Percentiles rank a stretch among this genome's conserved stretches.
Evolutionary conservation across 2,329 filamentous ascomycete species (phyloP).

Genomic region (Elsinoe necatrix): DNA sequence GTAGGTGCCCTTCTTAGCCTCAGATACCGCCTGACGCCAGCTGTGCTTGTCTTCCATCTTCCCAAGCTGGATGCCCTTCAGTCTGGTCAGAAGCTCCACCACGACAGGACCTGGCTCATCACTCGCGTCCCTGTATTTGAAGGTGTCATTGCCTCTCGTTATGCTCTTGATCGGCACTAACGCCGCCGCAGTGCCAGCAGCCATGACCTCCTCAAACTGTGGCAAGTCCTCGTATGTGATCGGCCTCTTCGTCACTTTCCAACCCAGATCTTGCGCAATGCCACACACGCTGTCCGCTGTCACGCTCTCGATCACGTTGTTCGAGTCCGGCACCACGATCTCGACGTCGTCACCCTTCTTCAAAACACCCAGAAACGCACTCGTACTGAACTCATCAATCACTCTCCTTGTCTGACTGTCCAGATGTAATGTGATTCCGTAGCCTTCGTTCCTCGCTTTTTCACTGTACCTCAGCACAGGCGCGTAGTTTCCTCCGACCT

Average conservation of each 20-base stretch:
- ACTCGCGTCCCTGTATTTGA: conserved; percentile 37
- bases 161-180: conserved; percentile 25
- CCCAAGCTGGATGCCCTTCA: conserved; percentile 81
- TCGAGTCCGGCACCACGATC: conserved; percentile 28
- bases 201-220: conserved; percentile 24
- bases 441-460: conserved; percentile 28
- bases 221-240: conserved; percentile 22
- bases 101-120: conserved; percentile 68
- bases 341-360: conserved; percentile 19
- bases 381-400: conserved; percentile 33
- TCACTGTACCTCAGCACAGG: conserved; percentile 29
- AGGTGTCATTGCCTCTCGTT: conserved; percentile 17
- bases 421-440: conserved; percentile 29
- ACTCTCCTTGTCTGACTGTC: conserved; percentile 27
- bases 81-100: conserved; percentile 60
- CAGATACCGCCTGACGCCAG: conserved; percentile 52
- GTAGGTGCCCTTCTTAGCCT: conserved; percentile 30
- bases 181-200: conserved; percentile 24
- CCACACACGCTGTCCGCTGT: conserved; percentile 24
- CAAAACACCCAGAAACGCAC: conserved; percentile 29
- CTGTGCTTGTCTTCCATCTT: conserved; percentile 67
- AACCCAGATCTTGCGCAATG: conserved; percentile 27
- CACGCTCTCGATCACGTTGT: conserved; percentile 27
- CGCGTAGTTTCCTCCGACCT: conserved; percentile 34
- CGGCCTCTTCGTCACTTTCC: conserved; percentile 28